Conservation (phyloP, 805 yeast genomes). For the Blastobotrys americana region DNA sequence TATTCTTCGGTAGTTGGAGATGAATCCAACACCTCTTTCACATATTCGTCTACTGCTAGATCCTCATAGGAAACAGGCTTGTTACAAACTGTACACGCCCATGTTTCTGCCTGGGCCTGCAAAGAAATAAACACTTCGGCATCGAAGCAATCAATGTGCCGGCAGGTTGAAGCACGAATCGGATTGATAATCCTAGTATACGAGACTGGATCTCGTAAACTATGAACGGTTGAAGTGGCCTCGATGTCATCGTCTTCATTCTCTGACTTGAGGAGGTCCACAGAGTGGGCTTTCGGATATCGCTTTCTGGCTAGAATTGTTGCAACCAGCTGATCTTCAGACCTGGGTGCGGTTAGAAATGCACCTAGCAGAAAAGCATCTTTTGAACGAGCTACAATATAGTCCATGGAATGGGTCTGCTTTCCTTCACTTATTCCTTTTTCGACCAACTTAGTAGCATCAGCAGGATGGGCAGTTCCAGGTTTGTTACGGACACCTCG, state of each 20-base stretch:
- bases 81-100: slow-evolving; percentile 85
- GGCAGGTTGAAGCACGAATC: slow-evolving; percentile 59
- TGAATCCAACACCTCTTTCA: slow-evolving; percentile 48
- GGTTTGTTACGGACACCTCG: not conserved
- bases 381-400: not conserved
- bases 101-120: slow-evolving; percentile 73
- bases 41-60: slow-evolving; percentile 68
- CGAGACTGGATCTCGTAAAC: slow-evolving; percentile 75
- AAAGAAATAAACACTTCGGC: slow-evolving; percentile 63
- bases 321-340: slow-evolving; percentile 33
- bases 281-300: slow-evolving; percentile 46
- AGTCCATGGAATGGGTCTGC: not conserved
- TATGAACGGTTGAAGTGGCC: slow-evolving; percentile 56
- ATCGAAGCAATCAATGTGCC: slow-evolving; percentile 86
- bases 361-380: slow-evolving; percentile 30
- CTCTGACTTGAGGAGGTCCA: slow-evolving; percentile 41
- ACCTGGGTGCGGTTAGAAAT: slow-evolving; percentile 20
- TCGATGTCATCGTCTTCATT: slow-evolving; percentile 64
- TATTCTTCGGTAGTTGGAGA: slow-evolving; percentile 58
- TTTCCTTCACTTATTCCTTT: not conserved
- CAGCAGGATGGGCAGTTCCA: not conserved
- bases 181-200: slow-evolving; percentile 66
- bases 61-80: slow-evolving; percentile 44
- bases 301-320: slow-evolving; percentile 42
- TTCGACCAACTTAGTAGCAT: not conserved